Evolutionary conservation across 371 early-diverging fungal genomes (phyloP).

Genomic region (Actinomortierella wolfii): DNA sequence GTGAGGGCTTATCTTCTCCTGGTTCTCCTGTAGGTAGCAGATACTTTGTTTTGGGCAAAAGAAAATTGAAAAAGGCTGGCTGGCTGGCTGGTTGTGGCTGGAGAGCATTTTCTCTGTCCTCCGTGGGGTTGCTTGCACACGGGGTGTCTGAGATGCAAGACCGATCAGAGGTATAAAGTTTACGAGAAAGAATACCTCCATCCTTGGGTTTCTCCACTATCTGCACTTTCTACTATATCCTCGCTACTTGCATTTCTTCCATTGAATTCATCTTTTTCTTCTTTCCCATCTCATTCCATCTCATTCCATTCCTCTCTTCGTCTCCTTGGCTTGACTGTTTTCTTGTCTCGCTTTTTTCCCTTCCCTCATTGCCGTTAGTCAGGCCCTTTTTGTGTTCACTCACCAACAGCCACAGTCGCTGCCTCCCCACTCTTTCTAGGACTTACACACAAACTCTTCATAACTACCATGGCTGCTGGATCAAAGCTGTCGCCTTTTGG

Average conservation of each 20-base stretch:
- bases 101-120: no score
- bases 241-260: constrained; percentile 1
- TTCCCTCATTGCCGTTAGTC: constrained; percentile 1
- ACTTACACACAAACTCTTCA: background rate
- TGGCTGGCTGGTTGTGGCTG: no score
- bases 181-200: no score
- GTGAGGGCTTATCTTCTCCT: no score
- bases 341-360: constrained; percentile 18
- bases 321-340: constrained; percentile 5
- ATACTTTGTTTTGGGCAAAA: no score
- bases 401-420: constrained; percentile 9
- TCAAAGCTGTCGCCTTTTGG: constrained; percentile 84
- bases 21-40: no score
- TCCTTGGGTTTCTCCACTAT: background rate
- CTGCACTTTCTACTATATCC: constrained; percentile 10
- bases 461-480: constrained; percentile 49
- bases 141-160: no score
- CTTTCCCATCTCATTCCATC: constrained; percentile 5
- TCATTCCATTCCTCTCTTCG: constrained; percentile 1
- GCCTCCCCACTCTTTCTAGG: constrained; percentile 1
- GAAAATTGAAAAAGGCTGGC: no score
- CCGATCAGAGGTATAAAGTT: no score
- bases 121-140: no score
- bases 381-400: constrained; percentile 9
- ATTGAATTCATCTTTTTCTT: constrained; percentile 1